phyloP scores from a whole-genome alignment of 768 basidiomycete genomes.

The Hemileccinum impolitum region DNA sequence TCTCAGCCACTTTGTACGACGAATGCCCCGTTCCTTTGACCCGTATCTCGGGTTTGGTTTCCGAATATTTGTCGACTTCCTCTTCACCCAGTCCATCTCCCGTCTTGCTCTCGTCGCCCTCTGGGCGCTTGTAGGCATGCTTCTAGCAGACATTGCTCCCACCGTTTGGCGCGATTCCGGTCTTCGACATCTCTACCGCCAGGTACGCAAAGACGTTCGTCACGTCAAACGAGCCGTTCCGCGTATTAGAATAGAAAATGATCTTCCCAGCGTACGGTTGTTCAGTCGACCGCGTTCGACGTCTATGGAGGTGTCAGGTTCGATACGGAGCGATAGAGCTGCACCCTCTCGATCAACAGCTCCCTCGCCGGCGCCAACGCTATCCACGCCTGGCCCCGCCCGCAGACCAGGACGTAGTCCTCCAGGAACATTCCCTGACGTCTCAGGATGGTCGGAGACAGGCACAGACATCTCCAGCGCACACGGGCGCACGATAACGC shows the following conservation, averaged over 20 bases:
- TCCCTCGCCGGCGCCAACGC: conserved; percentile 13
- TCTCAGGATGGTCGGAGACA: conserved; percentile 32
- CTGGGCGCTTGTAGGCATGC: conserved; percentile 52
- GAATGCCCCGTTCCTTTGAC: conserved; percentile 61
- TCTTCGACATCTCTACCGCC: conserved; percentile 34
- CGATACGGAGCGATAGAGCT: conserved; percentile 31
- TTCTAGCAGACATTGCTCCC: conserved; percentile 50
- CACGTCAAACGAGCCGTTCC: conserved; percentile 31
- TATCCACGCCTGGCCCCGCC: conserved; percentile 4
- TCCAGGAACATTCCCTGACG: conserved; percentile 26
- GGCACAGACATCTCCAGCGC: conserved; percentile 22
- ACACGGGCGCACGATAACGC: conserved; percentile 13
- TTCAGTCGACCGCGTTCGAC: conserved; percentile 19
- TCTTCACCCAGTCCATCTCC: conserved; percentile 55
- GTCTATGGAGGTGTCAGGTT: conserved; percentile 18
- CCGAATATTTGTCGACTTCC: conserved; percentile 69
- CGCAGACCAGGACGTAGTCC: conserved; percentile 27
- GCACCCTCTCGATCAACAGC: conserved; percentile 24
- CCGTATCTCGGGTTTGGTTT: conserved; percentile 67
- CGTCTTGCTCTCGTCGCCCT: conserved; percentile 46
- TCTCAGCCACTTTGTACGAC: conserved; percentile 66
- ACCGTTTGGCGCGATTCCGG: conserved; percentile 45
- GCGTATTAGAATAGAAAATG: conserved; percentile 31
- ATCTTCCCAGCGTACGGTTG: conserved; percentile 28
- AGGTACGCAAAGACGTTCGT: conserved; percentile 34